These are phyloP conservation scores for Monilinia aucupariae DNA, from an alignment of 2,329 filamentous ascomycete species.

Conservation along the genomic window DNA sequence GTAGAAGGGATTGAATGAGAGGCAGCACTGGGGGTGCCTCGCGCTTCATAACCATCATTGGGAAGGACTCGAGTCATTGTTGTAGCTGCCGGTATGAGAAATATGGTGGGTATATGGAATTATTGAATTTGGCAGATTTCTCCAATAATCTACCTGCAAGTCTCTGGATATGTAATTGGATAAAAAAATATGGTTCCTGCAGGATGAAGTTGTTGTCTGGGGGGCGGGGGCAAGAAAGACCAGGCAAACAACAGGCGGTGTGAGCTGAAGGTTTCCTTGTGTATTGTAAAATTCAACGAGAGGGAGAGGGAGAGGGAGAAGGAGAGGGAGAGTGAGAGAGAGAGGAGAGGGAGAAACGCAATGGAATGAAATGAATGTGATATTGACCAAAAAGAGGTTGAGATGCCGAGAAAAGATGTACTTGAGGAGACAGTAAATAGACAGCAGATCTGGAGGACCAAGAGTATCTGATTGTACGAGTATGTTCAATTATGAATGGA, in stretches of 20 bases:
- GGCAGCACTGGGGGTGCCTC: constrained; percentile 36
- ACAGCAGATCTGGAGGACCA: too few relatives aligned
- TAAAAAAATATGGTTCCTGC: constrained; percentile 2
- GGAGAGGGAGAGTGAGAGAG: too few relatives aligned
- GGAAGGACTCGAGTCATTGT: constrained; percentile 38
- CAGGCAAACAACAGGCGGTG: neutral
- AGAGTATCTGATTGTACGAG: too few relatives aligned
- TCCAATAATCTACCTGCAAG: neutral
- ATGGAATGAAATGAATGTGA: neutral
- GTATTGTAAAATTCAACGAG: neutral
- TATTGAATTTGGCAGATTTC: neutral
- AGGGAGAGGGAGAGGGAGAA: neutral
- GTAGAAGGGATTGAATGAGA: neutral
- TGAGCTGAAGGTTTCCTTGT: neutral
- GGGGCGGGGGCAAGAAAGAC: neutral
- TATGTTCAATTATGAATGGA: too few relatives aligned
- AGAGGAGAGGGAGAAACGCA: neutral
- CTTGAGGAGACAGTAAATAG: too few relatives aligned
- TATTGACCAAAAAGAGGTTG: too few relatives aligned
- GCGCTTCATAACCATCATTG: constrained; percentile 42
- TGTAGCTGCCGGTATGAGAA: neutral
- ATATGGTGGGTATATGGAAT: neutral
- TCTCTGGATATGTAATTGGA: neutral
- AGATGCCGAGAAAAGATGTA: too few relatives aligned
- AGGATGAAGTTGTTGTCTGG: constrained; percentile 6